phyloP scores from a whole-genome alignment of 441 rosid genomes.

The Eruca vesicaria region DNA sequence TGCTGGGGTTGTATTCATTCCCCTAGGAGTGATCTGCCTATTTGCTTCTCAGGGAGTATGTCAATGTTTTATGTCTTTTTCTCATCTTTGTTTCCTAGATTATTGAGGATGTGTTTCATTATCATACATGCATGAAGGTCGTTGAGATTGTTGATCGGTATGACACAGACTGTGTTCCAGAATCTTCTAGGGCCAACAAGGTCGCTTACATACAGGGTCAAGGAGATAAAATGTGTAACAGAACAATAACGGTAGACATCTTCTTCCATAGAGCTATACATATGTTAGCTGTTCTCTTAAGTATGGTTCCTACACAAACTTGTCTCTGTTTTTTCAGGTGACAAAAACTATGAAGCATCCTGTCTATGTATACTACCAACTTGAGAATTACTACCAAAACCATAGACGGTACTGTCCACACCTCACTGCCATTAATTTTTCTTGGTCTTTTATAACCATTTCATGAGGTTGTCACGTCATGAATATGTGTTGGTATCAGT shows the following conservation, averaged over 20 bases:
- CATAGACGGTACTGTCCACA: constrained; percentile 38
- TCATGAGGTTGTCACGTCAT: neutral
- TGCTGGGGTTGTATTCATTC: constrained; percentile 36
- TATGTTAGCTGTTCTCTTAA: neutral
- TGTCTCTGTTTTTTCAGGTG: constrained; percentile 33
- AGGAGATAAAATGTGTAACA: constrained; percentile 37
- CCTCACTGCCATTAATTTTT: neutral
- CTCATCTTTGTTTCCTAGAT: constrained; percentile 5
- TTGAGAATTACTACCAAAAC: constrained; percentile 54
- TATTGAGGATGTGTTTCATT: constrained; percentile 20
- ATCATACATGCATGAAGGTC: constrained; percentile 32
- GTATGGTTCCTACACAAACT: neutral
- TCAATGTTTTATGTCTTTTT: neutral
- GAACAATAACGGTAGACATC: constrained; percentile 30
- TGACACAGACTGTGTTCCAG: constrained; percentile 37
- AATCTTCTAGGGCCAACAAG: constrained; percentile 30
- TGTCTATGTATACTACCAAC: constrained; percentile 49
- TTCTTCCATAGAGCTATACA: neutral
- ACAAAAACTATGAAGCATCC: constrained; percentile 43
- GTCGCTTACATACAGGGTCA: constrained; percentile 32
- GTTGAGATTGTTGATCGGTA: constrained; percentile 43
- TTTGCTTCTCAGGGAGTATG: constrained; percentile 36
- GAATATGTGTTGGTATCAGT: neutral
- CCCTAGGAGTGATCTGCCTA: constrained; percentile 34
- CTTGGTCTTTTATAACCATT: no score